phyloP scores from a whole-genome alignment of 257 asterid genomes.

The Fraxinus americana region DNA sequence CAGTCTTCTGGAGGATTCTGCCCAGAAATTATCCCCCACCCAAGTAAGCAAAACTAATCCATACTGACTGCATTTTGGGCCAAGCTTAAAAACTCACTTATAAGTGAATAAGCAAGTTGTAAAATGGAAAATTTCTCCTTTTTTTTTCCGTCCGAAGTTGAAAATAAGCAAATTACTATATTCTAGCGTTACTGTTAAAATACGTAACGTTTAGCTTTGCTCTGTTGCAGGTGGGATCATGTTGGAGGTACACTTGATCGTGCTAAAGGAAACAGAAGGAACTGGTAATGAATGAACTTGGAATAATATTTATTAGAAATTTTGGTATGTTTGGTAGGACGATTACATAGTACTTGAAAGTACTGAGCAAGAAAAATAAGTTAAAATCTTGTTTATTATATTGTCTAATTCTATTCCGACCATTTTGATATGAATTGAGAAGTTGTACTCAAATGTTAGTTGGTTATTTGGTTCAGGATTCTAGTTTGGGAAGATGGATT shows the following conservation, averaged over 20 bases:
- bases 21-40: conserved; percentile 92
- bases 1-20: conserved; percentile 82
- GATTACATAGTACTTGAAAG: too few species aligned
- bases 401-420: not conserved
- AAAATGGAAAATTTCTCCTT: too few species aligned
- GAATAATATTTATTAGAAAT: not conserved
- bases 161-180: too few species aligned
- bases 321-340: not conserved
- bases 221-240: conserved; percentile 70
- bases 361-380: too few species aligned
- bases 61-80: not conserved
- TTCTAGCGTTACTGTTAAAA: too few species aligned
- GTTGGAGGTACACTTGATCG: conserved; percentile 67
- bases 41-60: conserved; percentile 45
- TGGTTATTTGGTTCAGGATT: conserved; percentile 52
- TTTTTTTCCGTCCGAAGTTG: too few species aligned
- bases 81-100: not conserved
- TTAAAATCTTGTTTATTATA: too few species aligned
- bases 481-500: conserved; percentile 94
- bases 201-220: too few species aligned
- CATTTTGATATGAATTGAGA: not conserved
- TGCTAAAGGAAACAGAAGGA: conserved; percentile 71
- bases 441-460: not conserved
- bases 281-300: conserved; percentile 49
- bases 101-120: not conserved